Evolutionary conservation across 192 early-diverging fungal species (phyloP).

Genomic region (Mortierella claussenii): DNA sequence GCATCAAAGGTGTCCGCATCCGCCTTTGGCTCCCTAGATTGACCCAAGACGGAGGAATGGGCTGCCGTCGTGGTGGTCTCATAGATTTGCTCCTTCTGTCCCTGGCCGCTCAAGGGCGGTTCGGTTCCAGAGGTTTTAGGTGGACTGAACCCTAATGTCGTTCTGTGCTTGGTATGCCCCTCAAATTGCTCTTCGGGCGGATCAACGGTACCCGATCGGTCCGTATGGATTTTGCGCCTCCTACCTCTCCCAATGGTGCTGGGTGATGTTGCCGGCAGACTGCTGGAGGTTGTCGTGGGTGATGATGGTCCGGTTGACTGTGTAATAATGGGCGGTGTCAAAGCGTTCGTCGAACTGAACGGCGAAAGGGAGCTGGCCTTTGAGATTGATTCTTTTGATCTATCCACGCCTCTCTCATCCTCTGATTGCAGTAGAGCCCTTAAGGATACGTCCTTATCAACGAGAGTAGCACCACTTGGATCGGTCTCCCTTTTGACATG

Average conservation of each 20-base stretch:
- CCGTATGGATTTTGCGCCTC: constrained; percentile 33
- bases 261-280: neutral
- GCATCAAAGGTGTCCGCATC: too few species aligned
- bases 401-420: neutral
- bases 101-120: constrained; percentile 10
- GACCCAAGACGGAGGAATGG: neutral
- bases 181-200: neutral
- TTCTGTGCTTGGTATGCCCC: neutral
- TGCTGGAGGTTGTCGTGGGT: neutral
- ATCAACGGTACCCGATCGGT: constrained; percentile 13
- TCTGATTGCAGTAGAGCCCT: too few species aligned
- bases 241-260: constrained; percentile 20
- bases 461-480: too few species aligned
- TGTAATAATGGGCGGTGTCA: constrained; percentile 13
- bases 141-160: constrained; percentile 2
- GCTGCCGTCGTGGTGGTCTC: neutral
- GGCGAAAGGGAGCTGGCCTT: neutral
- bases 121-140: constrained; percentile 23
- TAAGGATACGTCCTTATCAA: too few species aligned
- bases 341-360: constrained; percentile 1
- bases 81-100: neutral
- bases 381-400: neutral
- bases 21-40: too few species aligned
- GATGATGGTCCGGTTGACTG: neutral
- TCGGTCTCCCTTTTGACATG: too few species aligned